Percentiles rank a stretch among this genome's conserved stretches.
These are phyloP conservation scores for Drosera capensis DNA, from an alignment of 148 eudicot species.

Conservation along the genomic window DNA sequence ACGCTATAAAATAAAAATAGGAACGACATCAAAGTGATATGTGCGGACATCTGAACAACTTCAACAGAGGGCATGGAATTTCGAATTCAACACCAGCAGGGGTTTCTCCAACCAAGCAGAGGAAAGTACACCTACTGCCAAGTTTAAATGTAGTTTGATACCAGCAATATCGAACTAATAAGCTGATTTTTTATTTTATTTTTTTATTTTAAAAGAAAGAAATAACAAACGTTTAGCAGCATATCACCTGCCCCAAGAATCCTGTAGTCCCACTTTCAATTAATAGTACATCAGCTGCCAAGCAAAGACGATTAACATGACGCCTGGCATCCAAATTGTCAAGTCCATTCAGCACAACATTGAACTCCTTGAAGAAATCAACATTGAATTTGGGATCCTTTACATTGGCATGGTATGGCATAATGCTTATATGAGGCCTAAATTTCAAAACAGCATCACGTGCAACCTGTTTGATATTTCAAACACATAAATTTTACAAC, in stretches of 20 bases:
- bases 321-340: constrained; percentile 96
- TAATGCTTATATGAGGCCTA: constrained; percentile 72
- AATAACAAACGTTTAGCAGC: too few relatives aligned
- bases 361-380: constrained; percentile 83
- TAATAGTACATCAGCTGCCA: constrained; percentile 80
- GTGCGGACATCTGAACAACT: too few relatives aligned
- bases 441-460: constrained; percentile 76
- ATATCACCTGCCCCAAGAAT: constrained; percentile 90
- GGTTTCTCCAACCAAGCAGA: too few relatives aligned
- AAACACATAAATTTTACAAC: not conserved
- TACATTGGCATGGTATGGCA: constrained; percentile 85
- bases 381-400: constrained; percentile 75
- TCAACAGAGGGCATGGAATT: too few relatives aligned
- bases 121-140: too few relatives aligned
- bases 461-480: constrained; percentile 45
- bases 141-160: too few relatives aligned
- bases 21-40: too few relatives aligned
- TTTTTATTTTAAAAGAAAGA: too few relatives aligned
- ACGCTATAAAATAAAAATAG: too few relatives aligned
- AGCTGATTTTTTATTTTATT: too few relatives aligned
- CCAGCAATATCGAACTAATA: too few relatives aligned
- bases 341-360: constrained; percentile 84
- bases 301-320: constrained; percentile 90
- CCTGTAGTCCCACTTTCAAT: constrained; percentile 96
- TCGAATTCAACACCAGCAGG: too few relatives aligned